Evolutionary conservation across 1,139 yeast species (phyloP), one percentile per base, ranked within the genome.

Genomic region (Citeromyces siamensis): DNA sequence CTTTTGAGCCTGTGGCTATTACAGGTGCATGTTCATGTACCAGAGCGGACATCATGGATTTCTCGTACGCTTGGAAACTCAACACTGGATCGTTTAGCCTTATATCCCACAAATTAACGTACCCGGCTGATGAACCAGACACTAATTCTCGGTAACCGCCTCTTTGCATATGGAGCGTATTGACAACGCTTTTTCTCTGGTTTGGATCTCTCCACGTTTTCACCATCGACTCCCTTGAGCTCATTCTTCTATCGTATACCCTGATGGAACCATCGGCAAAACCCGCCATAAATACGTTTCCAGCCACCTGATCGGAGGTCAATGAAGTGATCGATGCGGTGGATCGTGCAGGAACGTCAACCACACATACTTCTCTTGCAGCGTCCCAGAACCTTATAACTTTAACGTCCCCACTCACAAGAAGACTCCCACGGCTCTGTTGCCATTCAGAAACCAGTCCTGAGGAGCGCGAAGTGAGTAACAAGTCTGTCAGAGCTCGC

Each of bases 11-110:
- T 2, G 94, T 79, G 8, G 86, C 85, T 44, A 88, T 72, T 1
- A 88, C 68, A 0, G 98, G 97, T 0, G 98, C 98, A 58, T 90
- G 98, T 50, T 90, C 98, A 57, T 90, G 98, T 3, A 84, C 73
- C 47, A 83, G 84, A 41, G 85, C 66, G 22, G 84, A 70, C 12
- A 94, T 69, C 68, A 86, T 71, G 6, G 76, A 74, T 37, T 66
- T 67, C 17, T 75, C 79, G 40, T 73, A 71, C 2, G 80, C 72
- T 21, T 62, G 64, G 56, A 75, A 85, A 1, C 75, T 61, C 17
- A 70, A 60, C 3, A 90, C 83, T 0, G 96, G 90, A 9, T 75
- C 75, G 40, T 74, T 69, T 32, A 62, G 52, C 41, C 98, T 65
- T 27, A 90, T 78, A 57, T 90, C 98, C 98, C 98, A 93, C 20